These are phyloP conservation scores for Ceratocystis huliohia DNA, from an alignment of 2,329 filamentous ascomycete species.

Conservation along the genomic window DNA sequence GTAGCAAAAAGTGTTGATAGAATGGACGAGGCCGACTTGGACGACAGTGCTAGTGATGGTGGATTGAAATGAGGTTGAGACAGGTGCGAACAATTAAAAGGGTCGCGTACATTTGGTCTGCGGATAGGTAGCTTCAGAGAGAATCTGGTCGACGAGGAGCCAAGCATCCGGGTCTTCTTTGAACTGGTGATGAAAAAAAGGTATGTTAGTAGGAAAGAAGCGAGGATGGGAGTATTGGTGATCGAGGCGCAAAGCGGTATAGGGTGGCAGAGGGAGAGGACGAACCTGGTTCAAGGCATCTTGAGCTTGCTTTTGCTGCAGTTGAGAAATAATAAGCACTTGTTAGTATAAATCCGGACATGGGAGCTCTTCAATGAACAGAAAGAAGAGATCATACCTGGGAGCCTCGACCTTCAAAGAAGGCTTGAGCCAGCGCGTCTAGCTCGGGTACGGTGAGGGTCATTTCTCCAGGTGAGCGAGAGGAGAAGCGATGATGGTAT, in stretches of 20 bases:
- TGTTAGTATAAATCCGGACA: constrained; percentile 11
- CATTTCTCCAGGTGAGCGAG: constrained; percentile 35
- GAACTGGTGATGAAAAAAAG: constrained; percentile 49
- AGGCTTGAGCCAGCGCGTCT: constrained; percentile 89
- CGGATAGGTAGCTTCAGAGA: constrained; percentile 81
- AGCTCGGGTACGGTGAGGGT: constrained; percentile 77
- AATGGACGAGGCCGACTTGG: neutral
- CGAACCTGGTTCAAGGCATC: constrained; percentile 82
- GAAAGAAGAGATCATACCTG: constrained; percentile 47
- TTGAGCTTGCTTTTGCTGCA: constrained; percentile 90
- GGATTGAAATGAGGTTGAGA: neutral
- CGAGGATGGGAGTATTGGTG: neutral
- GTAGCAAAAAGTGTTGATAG: neutral
- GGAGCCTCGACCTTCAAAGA: constrained; percentile 93
- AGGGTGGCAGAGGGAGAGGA: constrained; percentile 22
- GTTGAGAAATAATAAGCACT: constrained; percentile 18
- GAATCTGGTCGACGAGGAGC: constrained; percentile 93
- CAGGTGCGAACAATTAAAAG: neutral
- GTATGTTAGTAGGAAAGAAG: constrained; percentile 13
- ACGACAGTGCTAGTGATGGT: neutral
- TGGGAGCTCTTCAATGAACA: constrained; percentile 8
- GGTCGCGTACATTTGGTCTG: constrained; percentile 79
- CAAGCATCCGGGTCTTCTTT: constrained; percentile 98
- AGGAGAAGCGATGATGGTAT: constrained; percentile 3
- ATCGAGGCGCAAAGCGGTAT: constrained; percentile 14